Base-by-base conservation (phyloP, 169 alveolate genomes). In the Eimeria maxima region DNA sequence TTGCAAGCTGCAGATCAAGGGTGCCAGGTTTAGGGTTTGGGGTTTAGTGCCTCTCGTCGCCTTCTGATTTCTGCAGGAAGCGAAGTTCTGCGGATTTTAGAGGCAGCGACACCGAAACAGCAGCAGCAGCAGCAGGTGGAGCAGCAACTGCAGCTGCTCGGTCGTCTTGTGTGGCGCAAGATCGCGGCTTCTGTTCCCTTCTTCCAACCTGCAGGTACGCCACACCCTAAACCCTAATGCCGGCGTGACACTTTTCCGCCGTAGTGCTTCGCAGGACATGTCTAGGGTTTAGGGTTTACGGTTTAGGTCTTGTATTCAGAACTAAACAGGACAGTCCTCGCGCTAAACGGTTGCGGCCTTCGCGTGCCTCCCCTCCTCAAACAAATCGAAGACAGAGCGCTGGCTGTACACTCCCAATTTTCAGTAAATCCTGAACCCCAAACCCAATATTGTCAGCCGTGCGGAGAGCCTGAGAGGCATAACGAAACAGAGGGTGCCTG, bases 91-190 rank as follows among this genome's bases (percentile, higher is more conserved):
- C 57, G 87, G 65, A 76, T 76, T 5, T 10, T 76, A 63, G 87
- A 76, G 63, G 87, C 87, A 42, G 87, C 87, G n/a, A 76, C 65
- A 4, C 11, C 14, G 87, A 24, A 20, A 33, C 87, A 11, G 87
- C 87, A 42, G 60, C 87, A 38, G 63, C 87, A 42, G 42, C 65
- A 76, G 87, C 87, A 10, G 80, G 47, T 7, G 80, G 47, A 76
- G 87, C 65, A 33, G 63, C 87, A 76, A 63, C 63, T 76, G 87
- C 87, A 76, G 87, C 29, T 76, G 87, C 87, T 76, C 38, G 87
- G 60, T n/a, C 87, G 87, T 33, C 87, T 76, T 45, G 87, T 76
- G 6, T 76, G 87, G 87, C 57, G 87, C 18, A 76, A 76, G 60
- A 47, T 76, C 20, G 60, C 38, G 22, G 87, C 87, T 11, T 76